These are phyloP conservation scores for Colletotrichum sp. DNA, from an alignment of 2,329 filamentous ascomycete genomes.

Conservation along the genomic window DNA sequence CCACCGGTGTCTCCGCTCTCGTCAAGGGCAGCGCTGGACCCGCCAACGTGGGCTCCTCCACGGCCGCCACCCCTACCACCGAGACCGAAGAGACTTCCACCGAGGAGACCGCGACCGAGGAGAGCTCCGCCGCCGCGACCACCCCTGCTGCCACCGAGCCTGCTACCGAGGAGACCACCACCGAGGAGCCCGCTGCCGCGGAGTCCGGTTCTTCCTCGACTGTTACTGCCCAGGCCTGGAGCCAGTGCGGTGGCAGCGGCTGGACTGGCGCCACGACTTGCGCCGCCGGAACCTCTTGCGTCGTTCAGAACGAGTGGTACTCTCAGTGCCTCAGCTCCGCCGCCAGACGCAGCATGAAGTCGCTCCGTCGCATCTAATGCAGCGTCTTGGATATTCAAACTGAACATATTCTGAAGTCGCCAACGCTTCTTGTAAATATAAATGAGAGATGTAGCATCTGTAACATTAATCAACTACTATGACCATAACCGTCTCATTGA, in stretches of 20 bases:
- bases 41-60: conserved; percentile 24
- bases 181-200: not conserved
- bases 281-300: conserved; percentile 23
- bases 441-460: not conserved
- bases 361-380: not conserved
- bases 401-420: not conserved
- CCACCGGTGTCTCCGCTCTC: conserved; percentile 26
- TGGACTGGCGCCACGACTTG: conserved; percentile 29
- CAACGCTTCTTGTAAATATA: not conserved
- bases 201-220: not conserved
- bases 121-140: not conserved
- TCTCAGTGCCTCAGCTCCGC: conserved; percentile 58
- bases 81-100: not conserved
- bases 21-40: conserved; percentile 28
- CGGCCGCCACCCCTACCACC: not conserved
- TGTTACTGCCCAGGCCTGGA: conserved; percentile 6
- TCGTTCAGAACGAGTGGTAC: conserved; percentile 43
- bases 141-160: not conserved
- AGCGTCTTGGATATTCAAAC: not conserved
- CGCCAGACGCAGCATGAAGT: not conserved
- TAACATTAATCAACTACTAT: not conserved
- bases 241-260: conserved; percentile 30
- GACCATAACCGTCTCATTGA: not conserved
- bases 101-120: not conserved
- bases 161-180: not conserved